phyloP scores from a whole-genome alignment of 495 filamentous ascomycete species.

The Penicillium pancosmium region DNA sequence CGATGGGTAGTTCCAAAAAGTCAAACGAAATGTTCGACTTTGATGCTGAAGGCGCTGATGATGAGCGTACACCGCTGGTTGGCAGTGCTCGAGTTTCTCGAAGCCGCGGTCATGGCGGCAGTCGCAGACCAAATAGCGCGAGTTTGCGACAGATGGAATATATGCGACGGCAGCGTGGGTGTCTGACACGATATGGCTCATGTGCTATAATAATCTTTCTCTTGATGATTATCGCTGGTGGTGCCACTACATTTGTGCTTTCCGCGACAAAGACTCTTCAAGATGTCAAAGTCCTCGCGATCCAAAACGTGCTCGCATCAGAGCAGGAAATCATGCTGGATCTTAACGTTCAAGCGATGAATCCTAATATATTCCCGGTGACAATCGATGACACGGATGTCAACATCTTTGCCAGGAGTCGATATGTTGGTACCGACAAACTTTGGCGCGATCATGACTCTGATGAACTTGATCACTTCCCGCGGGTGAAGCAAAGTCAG shows the following conservation, averaged over 20 bases:
- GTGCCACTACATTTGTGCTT: conserved; percentile 82
- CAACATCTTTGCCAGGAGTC: conserved; percentile 91
- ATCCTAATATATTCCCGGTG: conserved; percentile 88
- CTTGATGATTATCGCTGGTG: conserved; percentile 74
- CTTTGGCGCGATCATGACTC: conserved; percentile 66
- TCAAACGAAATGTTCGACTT: conserved; percentile 63
- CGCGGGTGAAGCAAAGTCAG: conserved; percentile 40
- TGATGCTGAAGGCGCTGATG: conserved; percentile 79
- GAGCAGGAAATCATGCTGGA: conserved; percentile 97
- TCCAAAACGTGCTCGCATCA: conserved; percentile 88
- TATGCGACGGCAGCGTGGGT: conserved; percentile 66
- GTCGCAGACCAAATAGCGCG: conserved; percentile 59
- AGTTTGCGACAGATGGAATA: conserved; percentile 75
- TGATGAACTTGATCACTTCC: conserved; percentile 28
- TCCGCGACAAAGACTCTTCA: conserved; percentile 86
- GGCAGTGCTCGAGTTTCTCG: conserved; percentile 64
- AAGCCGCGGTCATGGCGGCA: conserved; percentile 55
- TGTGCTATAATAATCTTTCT: conserved; percentile 76
- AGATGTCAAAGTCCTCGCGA: conserved; percentile 72
- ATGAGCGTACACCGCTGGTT: conserved; percentile 87
- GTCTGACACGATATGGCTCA: conserved; percentile 73
- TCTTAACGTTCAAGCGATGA: conserved; percentile 81
- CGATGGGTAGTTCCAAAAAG: conserved; percentile 52
- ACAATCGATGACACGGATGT: conserved; percentile 82
- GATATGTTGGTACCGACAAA: conserved; percentile 76